These are phyloP conservation scores for Pharus latifolius DNA, from an alignment of 176 grass and related monocot species.

Conservation along the genomic window DNA sequence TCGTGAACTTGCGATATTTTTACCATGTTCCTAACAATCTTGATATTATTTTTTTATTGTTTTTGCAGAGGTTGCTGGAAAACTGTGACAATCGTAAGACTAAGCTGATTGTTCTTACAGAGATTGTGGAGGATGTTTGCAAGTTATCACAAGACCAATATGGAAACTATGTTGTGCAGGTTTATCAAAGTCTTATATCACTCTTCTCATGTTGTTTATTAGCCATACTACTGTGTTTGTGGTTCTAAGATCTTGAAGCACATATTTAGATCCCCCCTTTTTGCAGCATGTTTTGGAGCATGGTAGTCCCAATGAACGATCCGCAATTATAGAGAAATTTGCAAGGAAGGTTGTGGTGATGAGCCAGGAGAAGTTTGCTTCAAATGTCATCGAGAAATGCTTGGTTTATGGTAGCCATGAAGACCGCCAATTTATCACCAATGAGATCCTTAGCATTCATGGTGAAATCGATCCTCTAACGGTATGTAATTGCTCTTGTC, in stretches of 20 bases:
- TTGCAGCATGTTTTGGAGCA: not conserved
- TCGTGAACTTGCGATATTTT: not conserved
- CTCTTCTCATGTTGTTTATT: not conserved
- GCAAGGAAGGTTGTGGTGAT: not conserved
- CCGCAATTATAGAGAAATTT: not conserved
- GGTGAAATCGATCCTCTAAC: not conserved
- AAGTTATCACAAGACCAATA: not conserved
- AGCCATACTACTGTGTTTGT: not conserved
- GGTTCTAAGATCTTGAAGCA: not conserved
- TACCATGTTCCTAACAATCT: not conserved
- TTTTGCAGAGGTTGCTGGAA: not conserved
- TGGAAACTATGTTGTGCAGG: slow-evolving; percentile 9
- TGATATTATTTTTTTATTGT: not conserved
- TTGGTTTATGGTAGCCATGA: not conserved
- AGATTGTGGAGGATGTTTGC: not conserved
- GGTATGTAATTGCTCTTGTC: not conserved
- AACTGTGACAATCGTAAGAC: not conserved
- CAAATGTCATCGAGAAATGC: slow-evolving; percentile 5
- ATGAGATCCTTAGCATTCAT: not conserved
- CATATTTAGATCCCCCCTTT: not conserved
- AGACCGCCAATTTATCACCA: not conserved
- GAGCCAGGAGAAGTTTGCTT: not conserved
- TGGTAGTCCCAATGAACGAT: not conserved
- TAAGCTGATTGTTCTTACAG: not conserved
- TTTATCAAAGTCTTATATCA: not conserved